These are phyloP conservation scores for Periconia sp. DNA, from an alignment of 2,329 filamentous ascomycete genomes.

Conservation along the genomic window DNA sequence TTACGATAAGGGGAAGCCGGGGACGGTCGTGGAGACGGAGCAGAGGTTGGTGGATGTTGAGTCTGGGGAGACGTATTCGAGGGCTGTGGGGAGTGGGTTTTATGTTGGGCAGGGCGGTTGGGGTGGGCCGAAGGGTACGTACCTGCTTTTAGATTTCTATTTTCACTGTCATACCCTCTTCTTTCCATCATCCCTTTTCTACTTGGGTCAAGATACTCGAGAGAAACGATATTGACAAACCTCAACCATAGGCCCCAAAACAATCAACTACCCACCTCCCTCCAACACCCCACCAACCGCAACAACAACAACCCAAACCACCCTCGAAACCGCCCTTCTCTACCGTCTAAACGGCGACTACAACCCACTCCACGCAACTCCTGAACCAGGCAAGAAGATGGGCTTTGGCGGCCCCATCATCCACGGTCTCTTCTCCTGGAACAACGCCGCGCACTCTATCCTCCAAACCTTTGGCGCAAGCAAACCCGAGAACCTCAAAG, in stretches of 20 bases:
- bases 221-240: too few relatives aligned
- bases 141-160: too few relatives aligned
- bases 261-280: slow-evolving; percentile 76
- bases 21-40: slow-evolving; percentile 80
- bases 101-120: slow-evolving; percentile 80
- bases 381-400: slow-evolving; percentile 84
- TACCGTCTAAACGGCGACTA: slow-evolving; percentile 85
- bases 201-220: too few relatives aligned
- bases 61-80: slow-evolving; percentile 70
- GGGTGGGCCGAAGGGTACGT: slow-evolving; percentile 82
- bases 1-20: slow-evolving; percentile 86
- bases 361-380: slow-evolving; percentile 87
- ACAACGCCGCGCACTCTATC: slow-evolving; percentile 72
- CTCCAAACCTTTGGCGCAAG: slow-evolving; percentile 73
- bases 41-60: slow-evolving; percentile 71
- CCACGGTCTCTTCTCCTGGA: slow-evolving; percentile 88
- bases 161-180: background rate
- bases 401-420: slow-evolving; percentile 88
- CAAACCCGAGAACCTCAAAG: slow-evolving; percentile 78
- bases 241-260: slow-evolving; percentile 59
- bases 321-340: slow-evolving; percentile 63
- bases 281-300: slow-evolving; percentile 70
- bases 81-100: slow-evolving; percentile 71
- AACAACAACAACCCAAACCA: slow-evolving; percentile 70
- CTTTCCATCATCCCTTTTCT: too few relatives aligned